Conservation (phyloP, 129 eudicot species). For the Chrysanthemum lavandulifolium region DNA sequence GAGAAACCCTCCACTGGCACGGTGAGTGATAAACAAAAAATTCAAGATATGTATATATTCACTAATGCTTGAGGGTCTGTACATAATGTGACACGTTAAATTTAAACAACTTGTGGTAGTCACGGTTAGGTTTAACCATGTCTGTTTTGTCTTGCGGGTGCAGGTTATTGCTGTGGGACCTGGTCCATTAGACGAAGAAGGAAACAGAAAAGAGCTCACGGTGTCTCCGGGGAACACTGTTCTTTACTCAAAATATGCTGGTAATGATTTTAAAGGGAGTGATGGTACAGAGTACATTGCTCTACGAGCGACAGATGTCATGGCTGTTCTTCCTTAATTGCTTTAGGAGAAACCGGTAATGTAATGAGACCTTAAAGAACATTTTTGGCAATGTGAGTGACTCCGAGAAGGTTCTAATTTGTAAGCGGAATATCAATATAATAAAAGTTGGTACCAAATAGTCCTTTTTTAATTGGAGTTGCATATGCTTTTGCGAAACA, state of each 20-base stretch:
- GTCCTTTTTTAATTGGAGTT: slow-evolving; percentile 1
- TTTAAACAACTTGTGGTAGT: not conserved
- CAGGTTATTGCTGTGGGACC: slow-evolving; percentile 93
- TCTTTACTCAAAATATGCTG: slow-evolving; percentile 81
- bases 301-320: slow-evolving; percentile 66
- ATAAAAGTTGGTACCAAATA: not conserved
- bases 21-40: slow-evolving; percentile 33
- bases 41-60: not conserved
- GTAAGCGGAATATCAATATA: not conserved
- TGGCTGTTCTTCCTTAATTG: slow-evolving; percentile 72
- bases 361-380: slow-evolving; percentile 22
- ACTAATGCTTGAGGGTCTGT: not conserved
- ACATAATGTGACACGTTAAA: not conserved
- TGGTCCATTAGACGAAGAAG: slow-evolving; percentile 74
- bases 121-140: not conserved
- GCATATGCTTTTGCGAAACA: not conserved
- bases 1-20: slow-evolving; percentile 93
- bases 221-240: slow-evolving; percentile 68
- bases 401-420: not conserved
- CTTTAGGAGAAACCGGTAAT: slow-evolving; percentile 13
- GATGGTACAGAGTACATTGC: slow-evolving; percentile 82
- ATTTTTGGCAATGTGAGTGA: slow-evolving; percentile 31
- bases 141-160: slow-evolving; percentile 8
- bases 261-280: slow-evolving; percentile 70
- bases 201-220: slow-evolving; percentile 59